These are phyloP conservation scores for Cystobasidiaceae sp. DNA, from an alignment of 1,284 basidiomycete genomes.

Conservation along the genomic window DNA sequence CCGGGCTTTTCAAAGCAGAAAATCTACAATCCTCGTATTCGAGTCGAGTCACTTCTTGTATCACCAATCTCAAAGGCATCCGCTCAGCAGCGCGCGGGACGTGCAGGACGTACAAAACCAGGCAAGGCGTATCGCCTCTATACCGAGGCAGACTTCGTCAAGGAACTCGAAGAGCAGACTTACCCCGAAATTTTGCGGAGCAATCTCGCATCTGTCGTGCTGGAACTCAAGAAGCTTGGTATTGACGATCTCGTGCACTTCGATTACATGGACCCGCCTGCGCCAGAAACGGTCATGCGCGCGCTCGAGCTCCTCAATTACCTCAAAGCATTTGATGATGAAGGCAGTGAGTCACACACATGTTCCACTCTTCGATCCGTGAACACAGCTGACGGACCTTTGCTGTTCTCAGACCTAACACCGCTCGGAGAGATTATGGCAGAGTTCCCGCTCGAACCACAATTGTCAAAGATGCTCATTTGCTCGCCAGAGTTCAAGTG, in stretches of 20 bases:
- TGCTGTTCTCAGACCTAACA: constrained; percentile 68
- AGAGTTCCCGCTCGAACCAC: constrained; percentile 95
- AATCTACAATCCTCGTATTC: constrained; percentile 92
- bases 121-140: constrained; percentile 97
- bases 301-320: constrained; percentile 92
- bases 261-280: constrained; percentile 95
- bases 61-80: constrained; percentile 94
- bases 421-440: constrained; percentile 87
- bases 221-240: constrained; percentile 91
- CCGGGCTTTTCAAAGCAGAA: constrained; percentile 97
- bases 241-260: constrained; percentile 69
- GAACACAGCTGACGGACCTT: neutral
- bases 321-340: constrained; percentile 86
- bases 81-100: constrained; percentile 91
- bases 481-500: constrained; percentile 91
- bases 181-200: constrained; percentile 91
- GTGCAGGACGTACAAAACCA: constrained; percentile 89
- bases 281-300: constrained; percentile 96
- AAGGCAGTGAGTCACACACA: constrained; percentile 56
- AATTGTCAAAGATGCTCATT: constrained; percentile 93
- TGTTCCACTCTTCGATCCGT: neutral
- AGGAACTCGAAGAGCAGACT: constrained; percentile 83
- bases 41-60: constrained; percentile 89
- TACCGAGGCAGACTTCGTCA: constrained; percentile 96
- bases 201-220: constrained; percentile 87